Conservation (phyloP, 1,284 basidiomycete species). For the Vanrija humicola region DNA sequence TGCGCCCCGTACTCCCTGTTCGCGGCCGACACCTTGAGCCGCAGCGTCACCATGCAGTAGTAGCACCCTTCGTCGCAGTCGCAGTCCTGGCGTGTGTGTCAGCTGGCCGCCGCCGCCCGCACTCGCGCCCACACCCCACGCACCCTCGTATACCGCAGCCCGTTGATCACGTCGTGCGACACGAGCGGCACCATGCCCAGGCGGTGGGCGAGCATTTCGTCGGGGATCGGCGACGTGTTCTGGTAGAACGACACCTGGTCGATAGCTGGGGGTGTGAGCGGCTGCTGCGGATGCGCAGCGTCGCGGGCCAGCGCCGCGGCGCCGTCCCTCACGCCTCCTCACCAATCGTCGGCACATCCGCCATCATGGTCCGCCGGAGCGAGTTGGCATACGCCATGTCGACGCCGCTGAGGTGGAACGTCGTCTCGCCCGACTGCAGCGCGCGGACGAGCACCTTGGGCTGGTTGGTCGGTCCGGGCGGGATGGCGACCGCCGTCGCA, state of each 20-base stretch:
- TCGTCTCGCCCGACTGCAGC: constrained; percentile 70
- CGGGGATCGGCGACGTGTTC: constrained; percentile 91
- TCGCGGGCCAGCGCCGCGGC: background rate
- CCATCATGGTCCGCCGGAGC: constrained; percentile 82
- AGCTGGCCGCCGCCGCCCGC: background rate
- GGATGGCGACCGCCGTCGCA: constrained; percentile 13
- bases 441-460: constrained; percentile 35
- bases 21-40: constrained; percentile 35
- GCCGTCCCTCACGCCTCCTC: constrained; percentile 37
- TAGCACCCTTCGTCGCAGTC: constrained; percentile 50
- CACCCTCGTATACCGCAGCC: constrained; percentile 60
- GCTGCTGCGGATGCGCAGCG: too few species aligned
- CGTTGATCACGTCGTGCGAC: constrained; percentile 77
- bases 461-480: constrained; percentile 40
- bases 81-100: constrained; percentile 35
- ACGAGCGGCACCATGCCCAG: constrained; percentile 90
- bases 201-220: constrained; percentile 96
- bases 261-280: constrained; percentile 62
- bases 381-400: constrained; percentile 92
- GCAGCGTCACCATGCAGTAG: constrained; percentile 48
- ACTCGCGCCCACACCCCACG: background rate
- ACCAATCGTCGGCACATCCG: constrained; percentile 93
- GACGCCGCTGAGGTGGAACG: constrained; percentile 88
- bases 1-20: constrained; percentile 24
- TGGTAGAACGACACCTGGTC: constrained; percentile 91